phyloP scores from a whole-genome alignment of 2,329 filamentous ascomycete species.

The Cladosporium oxysporum region DNA sequence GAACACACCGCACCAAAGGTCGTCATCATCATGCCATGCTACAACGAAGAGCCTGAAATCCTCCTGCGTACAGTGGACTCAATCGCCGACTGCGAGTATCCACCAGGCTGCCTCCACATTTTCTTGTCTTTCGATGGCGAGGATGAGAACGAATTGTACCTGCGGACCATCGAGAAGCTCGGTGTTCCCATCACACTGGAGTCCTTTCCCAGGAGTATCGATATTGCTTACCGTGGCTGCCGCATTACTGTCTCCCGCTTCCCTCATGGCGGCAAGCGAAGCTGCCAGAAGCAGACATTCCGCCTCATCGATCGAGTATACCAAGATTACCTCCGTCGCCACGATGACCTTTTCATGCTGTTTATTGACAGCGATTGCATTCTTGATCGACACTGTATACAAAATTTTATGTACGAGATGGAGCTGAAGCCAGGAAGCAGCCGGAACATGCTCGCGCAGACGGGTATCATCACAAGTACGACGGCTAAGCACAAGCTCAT shows the following conservation, averaged over 20 bases:
- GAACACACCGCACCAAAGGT: conserved; percentile 87
- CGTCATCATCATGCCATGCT: conserved; percentile 95
- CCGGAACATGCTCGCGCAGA: conserved; percentile 95
- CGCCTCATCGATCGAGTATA: conserved; percentile 93
- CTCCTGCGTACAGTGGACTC: conserved; percentile 86
- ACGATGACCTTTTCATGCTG: conserved; percentile 91
- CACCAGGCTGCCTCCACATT: conserved; percentile 86
- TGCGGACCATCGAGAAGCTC: conserved; percentile 80
- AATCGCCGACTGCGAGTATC: conserved; percentile 91
- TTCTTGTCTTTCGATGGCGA: conserved; percentile 96
- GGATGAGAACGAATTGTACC: conserved; percentile 82
- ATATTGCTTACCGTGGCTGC: conserved; percentile 78
- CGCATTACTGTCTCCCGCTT: conserved; percentile 91
- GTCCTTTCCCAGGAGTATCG: conserved; percentile 84
- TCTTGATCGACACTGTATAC: conserved; percentile 83
- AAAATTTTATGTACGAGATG: conserved; percentile 99
- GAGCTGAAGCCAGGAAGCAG: conserved; percentile 91
- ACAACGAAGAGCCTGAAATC: conserved; percentile 84
- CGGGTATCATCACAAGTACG: conserved; percentile 92
- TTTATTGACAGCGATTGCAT: conserved; percentile 99
- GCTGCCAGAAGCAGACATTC: conserved; percentile 92
- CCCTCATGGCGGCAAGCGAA: conserved; percentile 87
- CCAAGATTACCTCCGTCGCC: conserved; percentile 76
- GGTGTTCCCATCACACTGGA: conserved; percentile 77
- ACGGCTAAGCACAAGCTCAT: conserved; percentile 86